Conservation (phyloP, 371 early-diverging fungal species). For the Rhizopus microsporus region DNA sequence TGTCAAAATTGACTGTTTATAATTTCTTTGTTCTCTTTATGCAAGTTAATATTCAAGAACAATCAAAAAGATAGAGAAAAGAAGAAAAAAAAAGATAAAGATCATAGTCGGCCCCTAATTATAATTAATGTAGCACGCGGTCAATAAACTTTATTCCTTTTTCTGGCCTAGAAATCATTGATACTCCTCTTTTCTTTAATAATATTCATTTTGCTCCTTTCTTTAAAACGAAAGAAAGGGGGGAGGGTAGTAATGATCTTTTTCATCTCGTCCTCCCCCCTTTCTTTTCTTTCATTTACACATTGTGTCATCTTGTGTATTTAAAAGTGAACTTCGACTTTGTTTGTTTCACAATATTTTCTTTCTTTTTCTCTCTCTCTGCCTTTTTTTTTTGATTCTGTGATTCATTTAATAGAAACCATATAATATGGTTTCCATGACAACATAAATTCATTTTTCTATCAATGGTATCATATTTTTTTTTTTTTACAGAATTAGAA, state of each 20-base stretch:
- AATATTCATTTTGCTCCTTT: neutral
- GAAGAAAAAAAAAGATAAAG: conserved; percentile 3
- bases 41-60: too few species aligned
- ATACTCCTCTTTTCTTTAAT: neutral
- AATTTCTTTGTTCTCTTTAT: too few species aligned
- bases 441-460: too few species aligned
- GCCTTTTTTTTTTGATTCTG: neutral
- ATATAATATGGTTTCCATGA: too few species aligned
- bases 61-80: too few species aligned
- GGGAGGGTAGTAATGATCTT: neutral
- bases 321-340: too few species aligned
- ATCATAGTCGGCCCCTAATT: neutral
- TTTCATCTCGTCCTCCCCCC: too few species aligned
- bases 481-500: neutral
- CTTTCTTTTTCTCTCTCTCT: neutral
- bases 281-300: too few species aligned
- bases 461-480: neutral
- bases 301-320: too few species aligned
- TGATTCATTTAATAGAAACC: too few species aligned
- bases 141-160: conserved; percentile 3
- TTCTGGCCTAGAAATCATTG: neutral
- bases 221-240: neutral
- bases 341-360: too few species aligned
- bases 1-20: too few species aligned
- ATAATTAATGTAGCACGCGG: conserved; percentile 7